Percentiles rank a stretch among this genome's conserved stretches.
phyloP scores from a whole-genome alignment of 257 asterid species.

The Rauvolfia tetraphylla region DNA sequence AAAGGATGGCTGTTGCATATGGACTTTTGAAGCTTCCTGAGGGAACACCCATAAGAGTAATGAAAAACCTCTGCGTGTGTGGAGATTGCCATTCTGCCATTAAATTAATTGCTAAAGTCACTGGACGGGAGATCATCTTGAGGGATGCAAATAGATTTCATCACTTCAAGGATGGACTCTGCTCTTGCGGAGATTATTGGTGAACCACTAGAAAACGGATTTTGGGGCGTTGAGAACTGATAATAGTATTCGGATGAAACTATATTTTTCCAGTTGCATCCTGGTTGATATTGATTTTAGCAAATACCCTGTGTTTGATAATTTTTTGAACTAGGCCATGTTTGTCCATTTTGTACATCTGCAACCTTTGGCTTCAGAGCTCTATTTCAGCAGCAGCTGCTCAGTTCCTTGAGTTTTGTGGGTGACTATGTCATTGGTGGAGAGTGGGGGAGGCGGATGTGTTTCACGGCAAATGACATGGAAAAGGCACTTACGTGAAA shows the following conservation, averaged over 20 bases:
- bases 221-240: not conserved
- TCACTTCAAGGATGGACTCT: constrained; percentile 55
- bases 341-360: not conserved
- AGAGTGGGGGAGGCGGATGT: not conserved
- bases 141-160: constrained; percentile 73
- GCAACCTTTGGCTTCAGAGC: not conserved
- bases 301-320: not conserved
- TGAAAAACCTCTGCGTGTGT: constrained; percentile 70
- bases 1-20: constrained; percentile 68
- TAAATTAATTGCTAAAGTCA: constrained; percentile 44
- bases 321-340: not conserved
- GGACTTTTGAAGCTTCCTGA: constrained; percentile 59
- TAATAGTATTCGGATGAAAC: not conserved
- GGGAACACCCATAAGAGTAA: constrained; percentile 53
- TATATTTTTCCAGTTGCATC: not conserved
- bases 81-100: constrained; percentile 69
- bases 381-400: not conserved
- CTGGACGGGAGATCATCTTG: constrained; percentile 49
- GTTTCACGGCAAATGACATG: not conserved
- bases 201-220: constrained; percentile 24
- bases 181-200: constrained; percentile 74
- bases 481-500: constrained; percentile 48
- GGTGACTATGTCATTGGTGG: not conserved
- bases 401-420: not conserved
- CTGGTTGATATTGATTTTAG: not conserved